Evolutionary conservation across 1,284 basidiomycete genomes (phyloP).

Genomic region (Polyporus tsugae): DNA sequence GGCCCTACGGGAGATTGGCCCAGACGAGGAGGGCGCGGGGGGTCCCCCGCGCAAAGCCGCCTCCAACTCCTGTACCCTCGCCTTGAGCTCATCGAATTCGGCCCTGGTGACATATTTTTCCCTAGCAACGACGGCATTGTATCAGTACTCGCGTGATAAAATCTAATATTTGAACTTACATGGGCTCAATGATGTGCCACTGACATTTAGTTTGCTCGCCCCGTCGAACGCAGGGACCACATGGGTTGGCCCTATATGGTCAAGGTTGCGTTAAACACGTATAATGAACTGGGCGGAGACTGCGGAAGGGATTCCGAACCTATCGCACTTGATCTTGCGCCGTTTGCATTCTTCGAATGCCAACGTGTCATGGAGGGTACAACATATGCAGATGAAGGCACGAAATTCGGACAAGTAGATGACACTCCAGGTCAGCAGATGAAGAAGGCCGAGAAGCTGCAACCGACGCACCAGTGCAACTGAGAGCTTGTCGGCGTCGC

Average conservation of each 20-base stretch:
- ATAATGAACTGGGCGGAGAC: constrained; percentile 28
- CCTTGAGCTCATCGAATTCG: constrained; percentile 61
- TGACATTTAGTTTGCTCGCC: constrained; percentile 63
- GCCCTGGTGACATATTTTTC: constrained; percentile 64
- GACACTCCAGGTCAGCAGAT: constrained; percentile 24
- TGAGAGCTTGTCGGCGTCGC: constrained; percentile 74
- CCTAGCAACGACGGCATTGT: constrained; percentile 41
- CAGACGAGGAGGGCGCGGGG: constrained; percentile 24
- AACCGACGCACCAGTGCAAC: constrained; percentile 71
- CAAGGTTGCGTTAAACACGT: constrained; percentile 31
- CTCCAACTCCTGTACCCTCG: constrained; percentile 51
- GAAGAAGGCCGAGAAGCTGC: constrained; percentile 4
- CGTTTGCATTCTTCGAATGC: constrained; percentile 59
- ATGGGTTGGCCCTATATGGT: constrained; percentile 55
- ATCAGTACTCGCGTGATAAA: constrained; percentile 22
- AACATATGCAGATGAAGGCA: constrained; percentile 15
- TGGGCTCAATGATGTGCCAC: constrained; percentile 64
- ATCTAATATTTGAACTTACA: constrained; percentile 47
- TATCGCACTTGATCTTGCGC: constrained; percentile 69
- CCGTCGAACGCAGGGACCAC: constrained; percentile 62
- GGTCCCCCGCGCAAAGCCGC: constrained; percentile 35
- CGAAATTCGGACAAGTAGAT: constrained; percentile 23
- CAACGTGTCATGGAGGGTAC: constrained; percentile 11
- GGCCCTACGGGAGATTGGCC: constrained; percentile 23
- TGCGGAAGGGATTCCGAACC: constrained; percentile 46